Base-by-base conservation (phyloP, 108 stramenopile genomes). In the Discostella stelligeroides region DNA sequence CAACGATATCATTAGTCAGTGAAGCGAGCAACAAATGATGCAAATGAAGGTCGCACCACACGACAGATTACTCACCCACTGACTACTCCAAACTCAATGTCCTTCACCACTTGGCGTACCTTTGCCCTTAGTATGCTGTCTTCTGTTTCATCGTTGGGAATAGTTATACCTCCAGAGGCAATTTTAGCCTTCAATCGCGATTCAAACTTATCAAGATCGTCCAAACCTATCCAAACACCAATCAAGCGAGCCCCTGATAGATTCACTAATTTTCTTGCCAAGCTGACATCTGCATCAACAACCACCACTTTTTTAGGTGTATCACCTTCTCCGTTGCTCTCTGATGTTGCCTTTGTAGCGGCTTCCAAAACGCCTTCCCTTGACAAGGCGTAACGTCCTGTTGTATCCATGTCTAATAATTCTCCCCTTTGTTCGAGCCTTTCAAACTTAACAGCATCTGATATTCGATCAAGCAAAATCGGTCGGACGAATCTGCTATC, bases 211-310 rank as follows among this genome's bases (percentile, higher is more conserved):
- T 80, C 73, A 7, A 90, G 66, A 30, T 79, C 73, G 34, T 86
- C 84, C 46, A 92, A 70, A 9, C 90, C 85, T 24, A 95, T 82
- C 94, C 94, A 95, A 14, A 95, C 88, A 15, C 87, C 87, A 60
- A 95, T 73, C 28, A 94, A 50, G 20, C 88, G 81, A 20, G 82
- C 60, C 37, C 85, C 88, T 3, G 79, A 38, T n/a, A 86, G 12
- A 11, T 65, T 64, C 38, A 66, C 58, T 42, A 87, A 57, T 51
- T 84, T 78, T 68, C 82, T 85, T 37, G 86, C 85, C 38, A 87
- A 34, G 0, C 67, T 76, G 14, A 92, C 91, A 63, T 84, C 80
- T 9, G 90, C 90, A 83, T 95, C 89, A 10, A 95, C 73, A n/a
- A 95, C 89, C 2, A 88, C 89, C 30, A 91, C 72, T 43, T 68